Percentiles rank a stretch among this genome's conserved stretches.
phyloP scores from a whole-genome alignment of 2,329 filamentous ascomycete genomes.

The Clonostachys rosea region DNA sequence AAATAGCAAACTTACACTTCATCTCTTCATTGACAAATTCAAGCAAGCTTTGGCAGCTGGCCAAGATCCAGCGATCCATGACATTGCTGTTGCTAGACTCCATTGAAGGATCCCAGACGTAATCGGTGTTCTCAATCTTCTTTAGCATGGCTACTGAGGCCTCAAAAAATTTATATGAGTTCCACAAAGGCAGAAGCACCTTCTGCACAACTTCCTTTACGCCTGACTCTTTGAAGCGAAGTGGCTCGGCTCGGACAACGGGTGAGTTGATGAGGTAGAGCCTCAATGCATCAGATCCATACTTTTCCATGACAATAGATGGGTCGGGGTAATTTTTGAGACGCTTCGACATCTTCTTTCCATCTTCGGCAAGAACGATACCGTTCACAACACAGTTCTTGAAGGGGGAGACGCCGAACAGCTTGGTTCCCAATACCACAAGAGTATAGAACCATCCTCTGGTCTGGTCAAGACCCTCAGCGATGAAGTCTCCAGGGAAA shows the following conservation, averaged over 20 bases:
- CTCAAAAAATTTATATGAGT: constrained; percentile 95
- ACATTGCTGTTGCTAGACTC: constrained; percentile 80
- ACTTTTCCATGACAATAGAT: constrained; percentile 73
- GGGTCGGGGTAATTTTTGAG: constrained; percentile 96
- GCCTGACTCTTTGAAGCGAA: constrained; percentile 86
- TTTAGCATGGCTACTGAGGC: constrained; percentile 82
- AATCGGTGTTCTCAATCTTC: constrained; percentile 77
- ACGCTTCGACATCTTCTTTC: constrained; percentile 98
- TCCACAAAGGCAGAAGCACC: constrained; percentile 88
- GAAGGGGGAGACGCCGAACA: constrained; percentile 83
- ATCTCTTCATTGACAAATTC: constrained; percentile 93
- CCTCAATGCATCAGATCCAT: constrained; percentile 87
- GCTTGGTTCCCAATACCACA: constrained; percentile 79
- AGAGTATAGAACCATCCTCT: constrained; percentile 97
- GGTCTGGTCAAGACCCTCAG: constrained; percentile 89
- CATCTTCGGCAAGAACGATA: constrained; percentile 88
- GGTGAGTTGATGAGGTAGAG: constrained; percentile 97
- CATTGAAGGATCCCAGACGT: constrained; percentile 70
- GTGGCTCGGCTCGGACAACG: constrained; percentile 84
- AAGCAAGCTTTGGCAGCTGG: constrained; percentile 84
- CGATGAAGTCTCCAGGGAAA: constrained; percentile 92
- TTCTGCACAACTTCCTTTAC: constrained; percentile 95
- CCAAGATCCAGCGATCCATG: constrained; percentile 94
- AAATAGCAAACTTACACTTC: constrained; percentile 49
- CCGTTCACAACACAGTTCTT: constrained; percentile 97